Conservation (phyloP, 1,284 basidiomycete genomes). For the Trametes hirsuta region DNA sequence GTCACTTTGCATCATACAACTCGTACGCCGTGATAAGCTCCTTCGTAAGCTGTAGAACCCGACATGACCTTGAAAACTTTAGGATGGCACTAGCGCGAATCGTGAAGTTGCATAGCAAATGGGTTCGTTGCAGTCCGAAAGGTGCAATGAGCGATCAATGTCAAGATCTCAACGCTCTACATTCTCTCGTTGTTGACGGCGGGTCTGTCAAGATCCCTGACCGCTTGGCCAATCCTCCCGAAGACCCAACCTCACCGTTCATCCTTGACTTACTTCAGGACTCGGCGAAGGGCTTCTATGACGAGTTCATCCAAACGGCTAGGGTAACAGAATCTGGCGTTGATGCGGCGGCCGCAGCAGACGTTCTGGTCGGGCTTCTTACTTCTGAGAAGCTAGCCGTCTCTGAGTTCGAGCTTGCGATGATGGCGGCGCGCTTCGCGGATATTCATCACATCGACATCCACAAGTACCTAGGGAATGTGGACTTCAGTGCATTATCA, state of each 20-base stretch:
- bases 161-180: slow-evolving; percentile 68
- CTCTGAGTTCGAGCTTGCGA: slow-evolving; percentile 63
- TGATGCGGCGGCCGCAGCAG: slow-evolving; percentile 39
- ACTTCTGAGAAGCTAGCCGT: slow-evolving; percentile 52
- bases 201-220: slow-evolving; percentile 61
- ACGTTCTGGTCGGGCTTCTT: slow-evolving; percentile 48
- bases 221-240: slow-evolving; percentile 47
- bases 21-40: slow-evolving; percentile 43
- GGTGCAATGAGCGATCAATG: slow-evolving; percentile 67
- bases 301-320: slow-evolving; percentile 36
- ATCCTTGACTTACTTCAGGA: slow-evolving; percentile 56
- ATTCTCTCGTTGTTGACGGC: slow-evolving; percentile 69
- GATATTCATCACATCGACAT: slow-evolving; percentile 48
- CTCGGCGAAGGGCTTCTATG: slow-evolving; percentile 49
- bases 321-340: background rate
- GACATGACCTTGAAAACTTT: background rate
- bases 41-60: background rate
- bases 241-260: slow-evolving; percentile 40
- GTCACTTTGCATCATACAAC: slow-evolving; percentile 67
- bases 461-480: slow-evolving; percentile 47
- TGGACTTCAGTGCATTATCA: slow-evolving; percentile 59
- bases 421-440: slow-evolving; percentile 49
- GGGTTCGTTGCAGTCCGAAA: slow-evolving; percentile 54
- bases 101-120: slow-evolving; percentile 57
- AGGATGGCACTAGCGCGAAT: slow-evolving; percentile 50